phyloP scores from a whole-genome alignment of 148 eudicot species.

The Agrostemma githago region DNA sequence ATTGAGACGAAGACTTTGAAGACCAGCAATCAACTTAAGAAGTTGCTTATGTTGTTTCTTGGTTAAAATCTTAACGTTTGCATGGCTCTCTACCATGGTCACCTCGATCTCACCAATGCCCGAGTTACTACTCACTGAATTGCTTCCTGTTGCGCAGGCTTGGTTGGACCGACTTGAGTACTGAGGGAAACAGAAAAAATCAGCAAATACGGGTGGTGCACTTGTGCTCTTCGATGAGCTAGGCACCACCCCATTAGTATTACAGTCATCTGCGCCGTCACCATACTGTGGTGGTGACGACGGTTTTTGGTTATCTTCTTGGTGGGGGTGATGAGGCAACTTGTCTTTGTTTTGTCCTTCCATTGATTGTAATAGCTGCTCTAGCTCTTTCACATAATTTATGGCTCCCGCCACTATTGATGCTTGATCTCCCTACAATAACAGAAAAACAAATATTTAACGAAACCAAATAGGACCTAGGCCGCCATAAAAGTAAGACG shows the following conservation, averaged over 20 bases:
- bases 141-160: neutral
- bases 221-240: constrained; percentile 1
- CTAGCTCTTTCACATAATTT: constrained; percentile 82
- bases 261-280: neutral
- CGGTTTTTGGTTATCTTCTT: neutral
- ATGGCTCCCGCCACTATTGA: constrained; percentile 92
- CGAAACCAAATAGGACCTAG: too few relatives aligned
- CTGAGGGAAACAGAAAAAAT: constrained; percentile 63
- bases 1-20: constrained; percentile 49
- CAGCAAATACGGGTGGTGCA: constrained; percentile 24
- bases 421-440: constrained; percentile 80
- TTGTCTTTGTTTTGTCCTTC: constrained; percentile 38
- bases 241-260: neutral
- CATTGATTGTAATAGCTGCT: constrained; percentile 54
- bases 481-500: too few relatives aligned
- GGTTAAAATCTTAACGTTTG: constrained; percentile 53
- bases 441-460: too few relatives aligned
- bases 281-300: neutral
- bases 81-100: constrained; percentile 66
- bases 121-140: constrained; percentile 18
- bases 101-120: constrained; percentile 58
- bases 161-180: constrained; percentile 31
- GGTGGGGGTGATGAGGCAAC: neutral
- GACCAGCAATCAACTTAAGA: constrained; percentile 42
- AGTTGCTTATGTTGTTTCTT: constrained; percentile 52